A percentile compares a stretch with the other conserved stretches of the same genome.
These are phyloP conservation scores for Magnusiomyces tetraspermus DNA, from an alignment of 1,139 yeast genomes.

Conservation along the genomic window DNA sequence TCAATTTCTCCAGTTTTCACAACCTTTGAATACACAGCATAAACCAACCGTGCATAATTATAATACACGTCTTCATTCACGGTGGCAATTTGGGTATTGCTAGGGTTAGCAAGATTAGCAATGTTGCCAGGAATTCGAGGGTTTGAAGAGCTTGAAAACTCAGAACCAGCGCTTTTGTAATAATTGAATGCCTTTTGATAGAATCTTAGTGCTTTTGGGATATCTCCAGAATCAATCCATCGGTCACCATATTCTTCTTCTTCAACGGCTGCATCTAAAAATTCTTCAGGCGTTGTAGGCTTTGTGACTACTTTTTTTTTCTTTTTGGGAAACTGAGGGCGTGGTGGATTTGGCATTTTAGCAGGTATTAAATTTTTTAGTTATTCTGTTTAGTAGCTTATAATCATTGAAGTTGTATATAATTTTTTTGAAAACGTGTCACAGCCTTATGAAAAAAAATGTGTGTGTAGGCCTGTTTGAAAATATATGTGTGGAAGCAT, in stretches of 20 bases:
- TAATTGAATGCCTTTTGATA: conserved; percentile 22
- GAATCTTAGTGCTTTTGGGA: conserved; percentile 27
- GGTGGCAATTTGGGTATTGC: no score
- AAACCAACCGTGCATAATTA: conserved; percentile 26
- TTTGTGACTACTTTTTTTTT: conserved; percentile 5
- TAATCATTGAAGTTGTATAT: neutral
- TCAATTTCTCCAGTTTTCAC: conserved; percentile 18
- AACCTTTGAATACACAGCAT: conserved; percentile 22
- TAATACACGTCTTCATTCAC: conserved; percentile 23
- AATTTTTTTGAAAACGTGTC: no score
- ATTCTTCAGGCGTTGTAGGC: conserved; percentile 22
- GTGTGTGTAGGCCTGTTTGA: no score
- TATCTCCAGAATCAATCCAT: conserved; percentile 27
- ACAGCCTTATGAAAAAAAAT: no score
- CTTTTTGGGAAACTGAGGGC: conserved; percentile 4
- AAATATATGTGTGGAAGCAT: no score
- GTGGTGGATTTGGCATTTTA: neutral
- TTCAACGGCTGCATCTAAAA: conserved; percentile 22
- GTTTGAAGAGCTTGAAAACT: conserved; percentile 7
- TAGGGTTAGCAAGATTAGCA: no score
- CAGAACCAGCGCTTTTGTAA: conserved; percentile 18
- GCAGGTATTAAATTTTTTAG: neutral
- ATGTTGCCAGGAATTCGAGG: no score
- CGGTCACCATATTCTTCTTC: conserved; percentile 29
- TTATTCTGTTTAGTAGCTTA: neutral